Evolutionary conservation across 2,329 filamentous ascomycete species (phyloP), one percentile per base, ranked within the genome.

Genomic region (Fusarium tupiense): DNA sequence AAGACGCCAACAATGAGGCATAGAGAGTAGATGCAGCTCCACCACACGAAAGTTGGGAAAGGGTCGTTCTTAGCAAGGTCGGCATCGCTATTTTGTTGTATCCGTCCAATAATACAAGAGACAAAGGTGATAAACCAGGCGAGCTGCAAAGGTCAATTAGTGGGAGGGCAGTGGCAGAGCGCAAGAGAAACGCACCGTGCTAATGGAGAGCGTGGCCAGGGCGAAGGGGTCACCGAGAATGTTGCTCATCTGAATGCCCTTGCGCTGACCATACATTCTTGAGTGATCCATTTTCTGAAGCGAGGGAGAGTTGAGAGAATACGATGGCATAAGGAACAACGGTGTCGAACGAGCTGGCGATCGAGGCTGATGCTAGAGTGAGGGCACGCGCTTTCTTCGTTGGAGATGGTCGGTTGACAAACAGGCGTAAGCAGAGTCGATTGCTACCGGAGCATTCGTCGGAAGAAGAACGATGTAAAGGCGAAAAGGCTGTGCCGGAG

Each of bases 181-280:
- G 44, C 57, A 35, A 44, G 60, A 50, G 35, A 37, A 64, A 89
- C 94, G 83, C 90, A 98, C 96, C 81, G 94, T 88, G 73, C 93
- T 91, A 83, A 98, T 98, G 66, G 96, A 98, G 74, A 97, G 91
- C 41, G 96, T 98, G 63, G 95, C 95, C 69, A 99, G 89, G 69
- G 96, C 95, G 84, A 99, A 98, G 11, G 96, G 96, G 85, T 99
- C 96, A 79, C 96, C 96, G 71, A 98, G 88, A 78, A 99, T 95
- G 84, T 98, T 97, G 82, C 93, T 93, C 83, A 95, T 84, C 83
- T 90, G 92, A 83, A 98, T 92, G 80, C 88, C 86, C 81, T 87
- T 85, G 80, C 88, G 86, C 80, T 87, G 83, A 76, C 86, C 86
- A 80, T 91, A 89, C 76, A 78, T 85, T 81, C 90, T 88, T 76